These are phyloP conservation scores for Pseudopyrenochaeta lycopersici DNA, from an alignment of 2,329 filamentous ascomycete species.

Conservation along the genomic window DNA sequence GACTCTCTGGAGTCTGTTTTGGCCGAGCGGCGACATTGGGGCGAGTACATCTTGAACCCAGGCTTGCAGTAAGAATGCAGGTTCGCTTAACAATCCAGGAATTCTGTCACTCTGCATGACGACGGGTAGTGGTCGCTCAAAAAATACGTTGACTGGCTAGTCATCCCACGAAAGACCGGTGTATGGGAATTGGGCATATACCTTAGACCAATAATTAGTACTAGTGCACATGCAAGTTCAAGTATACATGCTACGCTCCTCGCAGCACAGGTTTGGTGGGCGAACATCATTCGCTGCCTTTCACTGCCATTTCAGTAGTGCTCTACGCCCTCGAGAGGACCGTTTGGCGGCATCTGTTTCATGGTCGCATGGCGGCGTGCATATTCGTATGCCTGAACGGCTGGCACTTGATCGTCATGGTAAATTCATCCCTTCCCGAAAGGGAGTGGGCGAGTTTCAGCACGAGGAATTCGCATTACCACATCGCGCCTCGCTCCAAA, in stretches of 20 bases:
- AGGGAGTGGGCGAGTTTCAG: constrained; percentile 24
- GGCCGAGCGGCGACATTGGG: constrained; percentile 19
- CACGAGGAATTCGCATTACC: constrained; percentile 25
- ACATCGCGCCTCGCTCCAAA: constrained; percentile 6
- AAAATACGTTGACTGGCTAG: constrained; percentile 9
- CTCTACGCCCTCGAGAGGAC: constrained; percentile 23
- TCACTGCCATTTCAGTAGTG: constrained; percentile 16
- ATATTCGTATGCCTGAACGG: constrained; percentile 29
- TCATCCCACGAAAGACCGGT: constrained; percentile 5
- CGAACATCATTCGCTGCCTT: constrained; percentile 24
- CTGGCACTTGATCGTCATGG: constrained; percentile 24
- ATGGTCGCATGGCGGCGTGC: constrained; percentile 31
- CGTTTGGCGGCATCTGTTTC: constrained; percentile 36
- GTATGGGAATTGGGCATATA: constrained; percentile 9
- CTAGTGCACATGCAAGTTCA: constrained; percentile 24
- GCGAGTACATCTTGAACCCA: constrained; percentile 19
- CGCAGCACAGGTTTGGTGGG: constrained; percentile 13
- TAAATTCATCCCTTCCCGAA: constrained; percentile 7
- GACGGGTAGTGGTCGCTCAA: constrained; percentile 14
- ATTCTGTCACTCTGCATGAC: constrained; percentile 18
- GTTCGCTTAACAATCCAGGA: constrained; percentile 14
- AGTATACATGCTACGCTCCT: constrained; percentile 19
- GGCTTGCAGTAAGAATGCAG: constrained; percentile 17
- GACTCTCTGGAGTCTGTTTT: neutral
- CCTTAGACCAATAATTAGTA: constrained; percentile 11